phyloP scores from a whole-genome alignment of 306 rosid genomes.

The Acacia crassicarpa region DNA sequence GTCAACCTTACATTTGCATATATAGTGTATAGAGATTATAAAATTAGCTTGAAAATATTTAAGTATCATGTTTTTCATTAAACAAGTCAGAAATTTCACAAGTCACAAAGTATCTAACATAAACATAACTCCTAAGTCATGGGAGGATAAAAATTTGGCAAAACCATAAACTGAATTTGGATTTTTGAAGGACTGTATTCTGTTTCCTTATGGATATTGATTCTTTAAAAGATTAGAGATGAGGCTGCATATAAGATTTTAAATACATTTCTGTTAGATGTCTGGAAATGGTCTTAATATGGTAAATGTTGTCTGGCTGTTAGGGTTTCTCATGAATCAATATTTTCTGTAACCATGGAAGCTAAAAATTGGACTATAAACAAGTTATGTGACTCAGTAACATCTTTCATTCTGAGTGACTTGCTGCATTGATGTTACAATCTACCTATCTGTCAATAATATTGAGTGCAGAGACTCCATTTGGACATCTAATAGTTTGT shows the following conservation, averaged over 20 bases:
- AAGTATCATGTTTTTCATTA: neutral
- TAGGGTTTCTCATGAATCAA: neutral
- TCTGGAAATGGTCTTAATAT: neutral
- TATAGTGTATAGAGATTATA: neutral
- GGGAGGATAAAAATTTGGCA: neutral
- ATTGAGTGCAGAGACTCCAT: neutral
- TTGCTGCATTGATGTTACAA: neutral
- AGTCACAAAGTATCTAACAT: neutral
- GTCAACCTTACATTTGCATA: neutral
- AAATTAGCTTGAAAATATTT: neutral
- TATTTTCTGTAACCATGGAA: neutral
- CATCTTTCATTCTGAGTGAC: neutral
- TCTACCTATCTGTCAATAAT: neutral
- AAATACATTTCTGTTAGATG: neutral
- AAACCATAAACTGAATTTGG: neutral
- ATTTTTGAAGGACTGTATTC: neutral
- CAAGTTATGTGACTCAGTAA: neutral
- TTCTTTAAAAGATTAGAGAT: neutral
- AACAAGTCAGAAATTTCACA: neutral
- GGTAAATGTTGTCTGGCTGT: neutral
- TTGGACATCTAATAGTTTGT: constrained; percentile 6
- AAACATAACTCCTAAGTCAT: neutral
- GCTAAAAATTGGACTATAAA: neutral
- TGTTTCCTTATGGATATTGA: neutral
- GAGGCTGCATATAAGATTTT: neutral